phyloP scores from a whole-genome alignment of 192 early-diverging fungal genomes.

The Cetraspora pellucida region DNA sequence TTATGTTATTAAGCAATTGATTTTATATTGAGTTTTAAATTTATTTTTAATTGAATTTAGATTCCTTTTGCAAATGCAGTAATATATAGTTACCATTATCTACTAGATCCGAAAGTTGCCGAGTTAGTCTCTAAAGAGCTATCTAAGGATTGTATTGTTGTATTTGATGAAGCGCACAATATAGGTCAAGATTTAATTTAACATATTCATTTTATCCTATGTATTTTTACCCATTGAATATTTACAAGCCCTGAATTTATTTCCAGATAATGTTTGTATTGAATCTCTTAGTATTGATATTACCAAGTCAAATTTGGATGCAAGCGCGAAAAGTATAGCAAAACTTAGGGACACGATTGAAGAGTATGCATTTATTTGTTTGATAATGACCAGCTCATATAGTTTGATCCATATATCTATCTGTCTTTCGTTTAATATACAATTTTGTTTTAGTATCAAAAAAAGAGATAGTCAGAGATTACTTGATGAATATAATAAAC shows the following conservation, averaged over 20 bases:
- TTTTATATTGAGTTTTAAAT: constrained; percentile 9
- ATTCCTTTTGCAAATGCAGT: constrained; percentile 92
- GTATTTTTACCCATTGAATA: not conserved
- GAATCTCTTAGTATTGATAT: constrained; percentile 96
- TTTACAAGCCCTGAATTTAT: no score
- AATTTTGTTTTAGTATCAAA: constrained; percentile 66
- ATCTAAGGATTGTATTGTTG: constrained; percentile 92
- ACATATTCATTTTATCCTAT: not conserved
- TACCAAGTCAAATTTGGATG: constrained; percentile 85
- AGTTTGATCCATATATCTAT: not conserved
- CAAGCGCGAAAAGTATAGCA: constrained; percentile 79
- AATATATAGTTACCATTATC: constrained; percentile 98
- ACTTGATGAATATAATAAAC: constrained; percentile 83
- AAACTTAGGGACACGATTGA: constrained; percentile 72
- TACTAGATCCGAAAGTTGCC: constrained; percentile 99
- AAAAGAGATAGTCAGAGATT: constrained; percentile 84
- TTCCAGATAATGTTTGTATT: constrained; percentile 95
- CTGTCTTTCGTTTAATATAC: not conserved
- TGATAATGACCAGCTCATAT: not conserved
- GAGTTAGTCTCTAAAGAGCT: constrained; percentile 95
- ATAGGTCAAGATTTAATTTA: constrained; percentile 65
- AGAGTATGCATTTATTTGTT: constrained; percentile 48
- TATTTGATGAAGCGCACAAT: constrained; percentile 99
- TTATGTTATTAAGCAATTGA: constrained; percentile 4
- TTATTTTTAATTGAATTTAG: constrained; percentile 38